phyloP scores from a whole-genome alignment of 2,329 filamentous ascomycete genomes.

The Achaetomium macrosporum region DNA sequence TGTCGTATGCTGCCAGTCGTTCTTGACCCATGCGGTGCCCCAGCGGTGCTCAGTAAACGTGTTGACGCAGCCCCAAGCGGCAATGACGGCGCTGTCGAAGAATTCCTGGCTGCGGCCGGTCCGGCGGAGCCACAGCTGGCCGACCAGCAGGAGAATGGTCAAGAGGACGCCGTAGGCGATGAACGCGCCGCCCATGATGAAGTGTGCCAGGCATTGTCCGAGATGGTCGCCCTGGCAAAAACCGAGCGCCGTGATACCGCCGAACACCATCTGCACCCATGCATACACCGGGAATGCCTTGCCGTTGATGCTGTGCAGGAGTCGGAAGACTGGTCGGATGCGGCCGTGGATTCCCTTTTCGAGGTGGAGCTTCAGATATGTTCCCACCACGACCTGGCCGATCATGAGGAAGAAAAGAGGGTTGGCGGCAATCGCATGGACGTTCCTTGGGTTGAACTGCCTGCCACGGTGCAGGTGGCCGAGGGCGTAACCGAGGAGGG shows the following conservation, averaged over 20 bases:
- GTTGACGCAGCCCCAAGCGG: slow-evolving; percentile 93
- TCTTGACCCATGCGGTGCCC: slow-evolving; percentile 82
- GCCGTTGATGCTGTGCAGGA: slow-evolving; percentile 73
- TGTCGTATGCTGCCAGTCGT: slow-evolving; percentile 96
- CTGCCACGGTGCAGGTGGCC: slow-evolving; percentile 87
- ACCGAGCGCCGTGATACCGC: slow-evolving; percentile 83
- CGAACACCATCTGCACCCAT: slow-evolving; percentile 95
- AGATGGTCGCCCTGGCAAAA: slow-evolving; percentile 90
- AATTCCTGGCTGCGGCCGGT: slow-evolving; percentile 91
- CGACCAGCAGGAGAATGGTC: slow-evolving; percentile 78
- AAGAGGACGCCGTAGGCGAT: slow-evolving; percentile 88
- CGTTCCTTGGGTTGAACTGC: slow-evolving; percentile 68
- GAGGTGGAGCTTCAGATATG: slow-evolving; percentile 86
- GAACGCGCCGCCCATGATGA: slow-evolving; percentile 97
- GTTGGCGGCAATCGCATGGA: slow-evolving; percentile 75
- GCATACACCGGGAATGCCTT: slow-evolving; percentile 80
- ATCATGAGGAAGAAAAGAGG: slow-evolving; percentile 74
- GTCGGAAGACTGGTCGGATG: slow-evolving; percentile 66
- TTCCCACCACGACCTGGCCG: slow-evolving; percentile 69
- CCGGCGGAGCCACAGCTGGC: slow-evolving; percentile 77
- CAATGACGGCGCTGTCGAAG: slow-evolving; percentile 87
- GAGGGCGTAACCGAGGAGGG: slow-evolving; percentile 80
- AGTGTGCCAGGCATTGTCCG: slow-evolving; percentile 90
- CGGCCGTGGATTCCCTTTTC: slow-evolving; percentile 75
- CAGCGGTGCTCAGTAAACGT: slow-evolving; percentile 97